phyloP scores from a whole-genome alignment of 352 stramenopile species.

The Phytopythium kandeliae region DNA sequence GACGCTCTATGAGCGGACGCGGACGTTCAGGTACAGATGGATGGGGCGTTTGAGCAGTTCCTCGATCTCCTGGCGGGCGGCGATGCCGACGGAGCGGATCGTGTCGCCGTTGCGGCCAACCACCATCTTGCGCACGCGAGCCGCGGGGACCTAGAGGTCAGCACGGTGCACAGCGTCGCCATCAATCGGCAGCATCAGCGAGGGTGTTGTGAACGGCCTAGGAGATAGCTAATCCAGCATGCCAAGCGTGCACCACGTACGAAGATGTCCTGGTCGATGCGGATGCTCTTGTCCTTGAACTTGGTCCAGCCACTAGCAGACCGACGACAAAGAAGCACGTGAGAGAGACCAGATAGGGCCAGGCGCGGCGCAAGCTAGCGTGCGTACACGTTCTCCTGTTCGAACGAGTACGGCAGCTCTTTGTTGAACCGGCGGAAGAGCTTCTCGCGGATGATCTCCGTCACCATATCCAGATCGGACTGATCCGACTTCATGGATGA shows the following conservation, averaged over 20 bases:
- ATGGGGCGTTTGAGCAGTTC: constrained; percentile 58
- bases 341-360: too few species aligned
- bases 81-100: constrained; percentile 66
- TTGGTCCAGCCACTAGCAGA: constrained; percentile 68
- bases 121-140: constrained; percentile 76
- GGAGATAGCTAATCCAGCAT: too few species aligned
- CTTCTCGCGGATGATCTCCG: constrained; percentile 86
- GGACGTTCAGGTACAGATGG: constrained; percentile 84
- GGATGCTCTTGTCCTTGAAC: constrained; percentile 81
- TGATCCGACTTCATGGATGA: constrained; percentile 82
- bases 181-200: too few species aligned
- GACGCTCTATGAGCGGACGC: constrained; percentile 34
- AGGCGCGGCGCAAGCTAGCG: too few species aligned
- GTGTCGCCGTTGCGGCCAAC: constrained; percentile 75
- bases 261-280: constrained; percentile 87
- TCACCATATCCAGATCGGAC: constrained; percentile 79
- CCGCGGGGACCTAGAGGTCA: constrained; percentile 44
- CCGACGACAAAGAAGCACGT: not conserved
- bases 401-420: constrained; percentile 78
- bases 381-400: constrained; percentile 74
- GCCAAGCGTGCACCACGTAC: constrained; percentile 37
- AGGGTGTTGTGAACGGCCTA: too few species aligned
- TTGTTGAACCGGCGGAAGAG: constrained; percentile 86
- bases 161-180: not conserved
- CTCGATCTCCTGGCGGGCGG: constrained; percentile 73